Conservation (phyloP, 2,329 filamentous ascomycete species). For the Drechslerella stenobrocha region DNA sequence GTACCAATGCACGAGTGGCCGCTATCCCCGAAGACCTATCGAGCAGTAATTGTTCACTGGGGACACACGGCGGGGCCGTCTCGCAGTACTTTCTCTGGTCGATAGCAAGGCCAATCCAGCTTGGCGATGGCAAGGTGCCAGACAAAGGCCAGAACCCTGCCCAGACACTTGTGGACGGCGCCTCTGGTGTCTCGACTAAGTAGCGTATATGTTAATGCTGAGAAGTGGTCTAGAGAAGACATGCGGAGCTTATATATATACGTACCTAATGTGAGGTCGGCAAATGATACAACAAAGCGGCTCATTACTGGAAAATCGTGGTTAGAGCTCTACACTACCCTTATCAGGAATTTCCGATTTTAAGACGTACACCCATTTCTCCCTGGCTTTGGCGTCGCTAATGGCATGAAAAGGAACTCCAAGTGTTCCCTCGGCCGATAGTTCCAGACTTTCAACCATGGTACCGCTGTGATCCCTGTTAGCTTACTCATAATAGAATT, state of each 20-base stretch:
- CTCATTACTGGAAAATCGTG: slow-evolving; percentile 24
- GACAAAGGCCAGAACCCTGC: slow-evolving; percentile 27
- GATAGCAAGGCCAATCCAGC: slow-evolving; percentile 39
- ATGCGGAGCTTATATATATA: neutral
- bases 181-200: slow-evolving; percentile 27
- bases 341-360: no score
- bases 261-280: slow-evolving; percentile 30
- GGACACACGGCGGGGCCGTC: slow-evolving; percentile 20
- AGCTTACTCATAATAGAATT: neutral
- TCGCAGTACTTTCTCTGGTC: slow-evolving; percentile 35
- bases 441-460: slow-evolving; percentile 45
- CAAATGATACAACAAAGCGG: slow-evolving; percentile 41
- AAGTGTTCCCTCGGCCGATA: slow-evolving; percentile 39
- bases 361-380: slow-evolving; percentile 27
- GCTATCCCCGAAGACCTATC: slow-evolving; percentile 22
- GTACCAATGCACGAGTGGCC: slow-evolving; percentile 25
- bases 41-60: slow-evolving; percentile 31
- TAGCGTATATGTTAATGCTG: neutral
- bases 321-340: no score
- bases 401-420: slow-evolving; percentile 42
- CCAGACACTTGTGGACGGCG: slow-evolving; percentile 11
- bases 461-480: slow-evolving; percentile 11
- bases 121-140: neutral
- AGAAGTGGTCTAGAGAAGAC: neutral
- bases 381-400: slow-evolving; percentile 16